Conservation (phyloP, 2,329 filamentous ascomycete genomes). For the Ophiosphaerella korrae region DNA sequence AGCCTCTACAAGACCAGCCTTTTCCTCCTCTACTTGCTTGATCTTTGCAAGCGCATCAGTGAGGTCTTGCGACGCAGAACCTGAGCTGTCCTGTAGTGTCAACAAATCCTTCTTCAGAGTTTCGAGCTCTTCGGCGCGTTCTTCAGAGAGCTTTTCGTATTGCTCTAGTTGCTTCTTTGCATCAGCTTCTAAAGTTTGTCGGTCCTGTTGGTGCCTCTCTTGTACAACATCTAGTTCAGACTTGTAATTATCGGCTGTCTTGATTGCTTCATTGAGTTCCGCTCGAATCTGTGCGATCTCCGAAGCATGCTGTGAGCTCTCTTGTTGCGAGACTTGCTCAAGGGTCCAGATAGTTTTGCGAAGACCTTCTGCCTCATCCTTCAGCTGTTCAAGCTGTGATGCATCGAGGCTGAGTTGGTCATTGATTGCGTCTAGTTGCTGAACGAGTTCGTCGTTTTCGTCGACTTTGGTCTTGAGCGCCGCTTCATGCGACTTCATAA, state of each 20-base stretch:
- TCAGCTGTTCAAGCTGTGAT: conserved; percentile 31
- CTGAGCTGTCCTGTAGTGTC: conserved; percentile 25
- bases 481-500: conserved; percentile 37
- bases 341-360: conserved; percentile 40
- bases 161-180: conserved; percentile 38
- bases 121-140: conserved; percentile 26
- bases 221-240: conserved; percentile 33
- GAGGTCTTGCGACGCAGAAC: conserved; percentile 28
- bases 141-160: conserved; percentile 27
- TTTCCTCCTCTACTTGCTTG: conserved; percentile 32
- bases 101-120: conserved; percentile 25
- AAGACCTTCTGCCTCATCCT: conserved; percentile 34
- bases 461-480: conserved; percentile 36
- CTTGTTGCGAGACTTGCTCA: conserved; percentile 35
- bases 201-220: conserved; percentile 34
- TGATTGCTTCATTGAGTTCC: conserved; percentile 32
- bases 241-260: conserved; percentile 33
- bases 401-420: conserved; percentile 40
- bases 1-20: conserved; percentile 24
- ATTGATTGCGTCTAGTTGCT: conserved; percentile 43
- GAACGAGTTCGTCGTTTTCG: conserved; percentile 39
- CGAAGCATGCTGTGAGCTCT: conserved; percentile 31
- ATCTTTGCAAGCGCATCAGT: conserved; percentile 29
- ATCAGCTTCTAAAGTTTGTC: conserved; percentile 40
- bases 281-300: conserved; percentile 28